A percentile compares a stretch with the other conserved stretches of the same genome.
Conservation (phyloP, 2,329 filamentous ascomycete genomes). For the Fusarium torulosum region DNA sequence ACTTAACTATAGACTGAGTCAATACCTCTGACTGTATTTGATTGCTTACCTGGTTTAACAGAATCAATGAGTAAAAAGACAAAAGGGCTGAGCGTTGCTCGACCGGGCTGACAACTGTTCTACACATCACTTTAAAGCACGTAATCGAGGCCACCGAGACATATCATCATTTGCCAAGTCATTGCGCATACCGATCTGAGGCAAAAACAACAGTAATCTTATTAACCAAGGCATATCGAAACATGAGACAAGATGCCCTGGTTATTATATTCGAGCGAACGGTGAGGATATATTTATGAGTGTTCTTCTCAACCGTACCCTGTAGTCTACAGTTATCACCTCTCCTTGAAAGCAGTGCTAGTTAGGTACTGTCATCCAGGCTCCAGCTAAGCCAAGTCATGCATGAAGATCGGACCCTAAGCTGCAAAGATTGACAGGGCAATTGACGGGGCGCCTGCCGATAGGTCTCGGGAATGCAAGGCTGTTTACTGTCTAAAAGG, state of each 20-base stretch:
- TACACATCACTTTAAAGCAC: no score
- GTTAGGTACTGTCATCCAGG: no score
- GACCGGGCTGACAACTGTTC: neutral
- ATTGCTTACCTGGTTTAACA: no score
- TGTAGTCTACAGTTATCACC: neutral
- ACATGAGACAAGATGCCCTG: neutral
- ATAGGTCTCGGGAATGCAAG: neutral
- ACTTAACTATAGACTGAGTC: no score
- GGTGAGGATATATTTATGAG: no score
- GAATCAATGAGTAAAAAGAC: neutral
- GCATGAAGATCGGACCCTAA: slow-evolving; percentile 3
- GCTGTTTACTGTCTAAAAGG: slow-evolving; percentile 6
- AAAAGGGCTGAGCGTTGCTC: neutral
- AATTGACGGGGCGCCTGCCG: slow-evolving; percentile 6
- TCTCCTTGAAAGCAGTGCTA: neutral
- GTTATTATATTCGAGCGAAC: neutral
- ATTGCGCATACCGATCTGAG: neutral
- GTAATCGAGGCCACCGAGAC: neutral
- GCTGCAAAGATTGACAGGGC: slow-evolving; percentile 17
- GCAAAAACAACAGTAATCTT: neutral
- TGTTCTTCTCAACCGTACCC: neutral
- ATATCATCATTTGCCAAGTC: neutral
- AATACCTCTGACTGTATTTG: no score
- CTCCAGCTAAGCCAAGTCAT: neutral
- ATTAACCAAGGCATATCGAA: neutral